Evolutionary conservation across 139 green algal genomes (phyloP), one percentile per base, ranked within the genome.

Genomic region (Chara braunii): DNA sequence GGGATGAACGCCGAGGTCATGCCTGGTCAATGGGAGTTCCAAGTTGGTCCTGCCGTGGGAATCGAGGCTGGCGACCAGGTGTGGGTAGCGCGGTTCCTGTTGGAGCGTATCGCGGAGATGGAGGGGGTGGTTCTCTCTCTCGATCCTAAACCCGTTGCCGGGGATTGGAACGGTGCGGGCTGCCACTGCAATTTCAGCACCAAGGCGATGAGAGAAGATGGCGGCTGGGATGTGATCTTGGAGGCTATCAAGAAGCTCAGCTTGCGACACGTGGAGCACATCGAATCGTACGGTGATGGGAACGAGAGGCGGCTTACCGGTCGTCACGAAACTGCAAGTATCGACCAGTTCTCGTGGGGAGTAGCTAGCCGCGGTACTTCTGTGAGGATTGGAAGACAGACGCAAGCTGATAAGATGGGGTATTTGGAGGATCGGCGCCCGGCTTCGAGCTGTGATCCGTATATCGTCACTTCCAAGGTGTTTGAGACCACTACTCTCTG

Each of bases 1-100:
- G 93, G 91, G 56, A 75, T 95, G 34, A 99, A 99, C 67, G 93
- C 86, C 1, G 92, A 99, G 88, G 93, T 99, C 40, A 94, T 99
- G 86, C 91, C 93, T 28, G 81, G 85, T 0, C 91, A 98, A 79
- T 98, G 92, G 92, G 92, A 98, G 86, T 98, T 94, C 84, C 82
- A 90, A 79, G 88, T 97, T 9, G 91, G 91, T 31, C 92, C 92
- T 43, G 90, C 79, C 81, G 78, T 69, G 9, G 89, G 89, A 72
- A 95, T 97, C 43, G 70, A 81, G 40, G 82, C 80, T 45, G 88
- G 87, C 43, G 92, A 98, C 80, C 80, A 96, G 67, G 80, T 97
- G 78, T 94, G 87, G 92, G 95, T 98, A 84, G 81, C 75, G 11
- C 83, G 87, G 35, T 98, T 94, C 60, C 60, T 77, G 35, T 36